Evolutionary conservation across 805 yeast genomes (phyloP).

Genomic region (Metschnikowia koreensis): DNA sequence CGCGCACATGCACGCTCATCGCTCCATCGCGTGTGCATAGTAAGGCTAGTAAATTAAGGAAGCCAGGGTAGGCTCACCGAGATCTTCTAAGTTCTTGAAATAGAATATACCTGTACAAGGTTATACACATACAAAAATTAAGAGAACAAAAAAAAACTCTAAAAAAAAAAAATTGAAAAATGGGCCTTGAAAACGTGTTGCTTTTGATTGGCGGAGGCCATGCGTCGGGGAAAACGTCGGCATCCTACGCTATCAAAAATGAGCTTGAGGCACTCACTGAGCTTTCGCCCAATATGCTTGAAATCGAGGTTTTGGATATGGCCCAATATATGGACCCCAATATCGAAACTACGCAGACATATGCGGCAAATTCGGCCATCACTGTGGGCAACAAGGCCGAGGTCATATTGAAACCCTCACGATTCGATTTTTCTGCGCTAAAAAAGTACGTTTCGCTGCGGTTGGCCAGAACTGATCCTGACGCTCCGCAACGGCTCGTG

Average conservation of each 20-base stretch:
- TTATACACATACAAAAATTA: background rate
- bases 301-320: constrained; percentile 44
- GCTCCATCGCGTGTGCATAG: background rate
- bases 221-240: constrained; percentile 51
- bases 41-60: background rate
- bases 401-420: constrained; percentile 36
- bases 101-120: no score
- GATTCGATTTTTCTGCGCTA: constrained; percentile 37
- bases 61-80: background rate
- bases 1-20: constrained; percentile 1
- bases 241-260: constrained; percentile 36
- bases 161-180: background rate
- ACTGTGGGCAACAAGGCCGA: constrained; percentile 24
- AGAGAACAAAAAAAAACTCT: background rate
- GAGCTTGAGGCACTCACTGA: constrained; percentile 19
- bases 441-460: constrained; percentile 17
- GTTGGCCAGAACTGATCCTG: constrained; percentile 18
- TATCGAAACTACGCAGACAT: constrained; percentile 16
- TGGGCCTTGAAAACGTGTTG: constrained; percentile 22
- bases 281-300: constrained; percentile 12
- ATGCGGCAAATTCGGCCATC: constrained; percentile 26
- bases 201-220: constrained; percentile 63
- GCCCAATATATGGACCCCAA: constrained; percentile 31
- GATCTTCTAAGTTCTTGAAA: no score
- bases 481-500: constrained; percentile 25